Base-by-base conservation (phyloP, 2,329 filamentous ascomycete genomes). In the Aspergillus quadricinctus region DNA sequence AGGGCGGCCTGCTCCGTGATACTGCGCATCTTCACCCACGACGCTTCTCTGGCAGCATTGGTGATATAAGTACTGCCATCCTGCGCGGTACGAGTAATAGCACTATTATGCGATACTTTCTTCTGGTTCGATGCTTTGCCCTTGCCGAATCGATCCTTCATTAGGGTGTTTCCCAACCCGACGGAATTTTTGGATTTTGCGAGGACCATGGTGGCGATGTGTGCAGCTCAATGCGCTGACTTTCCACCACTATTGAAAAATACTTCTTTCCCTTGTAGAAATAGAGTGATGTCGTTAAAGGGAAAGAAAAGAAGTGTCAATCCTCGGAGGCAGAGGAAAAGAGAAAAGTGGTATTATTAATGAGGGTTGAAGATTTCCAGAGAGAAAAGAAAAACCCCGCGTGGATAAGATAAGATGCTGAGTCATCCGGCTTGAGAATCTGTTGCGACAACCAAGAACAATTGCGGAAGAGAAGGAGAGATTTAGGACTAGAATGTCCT, bases 21-120 rank as follows among this genome's bases (percentile, higher is more conserved):
- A 73, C 91, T 96, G 79, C 93, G 91, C 94, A 99, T 97, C 81
- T 97, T 99, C 71, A 97, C 91, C 92, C 92, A 99, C 65, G 90
- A 83, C 37, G 93, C 94, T 78, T 97, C 92, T 72, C 95, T 87
- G 66, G 86, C 87, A 62, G 89, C 88, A 72, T 96, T 97, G 50
- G 91, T 94, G 67, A 97, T 86, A 74, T 99, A 99, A 64, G 87
- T 87, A 72, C 95, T 89, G 70, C 91, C 92, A 23, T 90, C 91
- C 27, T 85, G 81, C 68, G 92, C 82, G 57, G 79, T 83, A 57
- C 82, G 85, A 73, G 92, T 86, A 61, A 91, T 88, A 69, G 89
- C 85, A 45, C 77, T 75, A 64, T 82, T 77, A 60, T 80, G 76
- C 58, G 83, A 84, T 64, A 80, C 83, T 72, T 88, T 89, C 77